Base-by-base conservation (phyloP, 2,329 filamentous ascomycete genomes). In the Plectosphaerella cucumerina region DNA sequence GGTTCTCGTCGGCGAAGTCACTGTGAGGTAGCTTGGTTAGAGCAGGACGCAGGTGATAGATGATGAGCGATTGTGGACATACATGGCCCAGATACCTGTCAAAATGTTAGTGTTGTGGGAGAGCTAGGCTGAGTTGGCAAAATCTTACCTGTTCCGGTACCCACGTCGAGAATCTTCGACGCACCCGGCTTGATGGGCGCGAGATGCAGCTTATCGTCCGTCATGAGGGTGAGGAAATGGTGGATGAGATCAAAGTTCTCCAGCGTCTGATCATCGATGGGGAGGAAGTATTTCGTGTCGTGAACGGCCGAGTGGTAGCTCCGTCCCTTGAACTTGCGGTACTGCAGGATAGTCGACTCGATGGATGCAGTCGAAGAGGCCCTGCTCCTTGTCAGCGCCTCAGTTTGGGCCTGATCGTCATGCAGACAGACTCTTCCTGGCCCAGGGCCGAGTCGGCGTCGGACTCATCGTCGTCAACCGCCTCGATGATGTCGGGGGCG, bases 211-310 rank as follows among this genome's bases (percentile, higher is more conserved):
- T 58, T 44, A 22, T 61, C 55, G 8, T 60, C 59, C 1, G 64
- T 53, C 1, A 56, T 44, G 35, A 62, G 56, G 4, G 56, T 55
- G 11, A 61, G 42, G n/a, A 55, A 61, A 3, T 59, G 57, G 47
- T 66, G 61, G 3, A 56, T 58, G 50, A 70, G 60, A 18, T 70
- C 67, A 55, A 66, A 57, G 0, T 61, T 56, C 21, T 68, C 59
- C n/a, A 55, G 63, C 37, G 66, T 65, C 18, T 48, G 53, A 22
- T 63, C 62, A 46, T 70, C 67, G 39, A 68, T 69, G 12, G 53
- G 44, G 22, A 52, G 54, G 64, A 64, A 68, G 48, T 66, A 66
- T 39, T 60, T 52, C n/a, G 60, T 56, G 37, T 58, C 60, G 14
- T 59, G 62, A 9, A 59, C 43, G 2, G 63, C 62, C 42, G 56